phyloP scores from a whole-genome alignment of 2,329 filamentous ascomycete species.

The Clonostachys sp. region DNA sequence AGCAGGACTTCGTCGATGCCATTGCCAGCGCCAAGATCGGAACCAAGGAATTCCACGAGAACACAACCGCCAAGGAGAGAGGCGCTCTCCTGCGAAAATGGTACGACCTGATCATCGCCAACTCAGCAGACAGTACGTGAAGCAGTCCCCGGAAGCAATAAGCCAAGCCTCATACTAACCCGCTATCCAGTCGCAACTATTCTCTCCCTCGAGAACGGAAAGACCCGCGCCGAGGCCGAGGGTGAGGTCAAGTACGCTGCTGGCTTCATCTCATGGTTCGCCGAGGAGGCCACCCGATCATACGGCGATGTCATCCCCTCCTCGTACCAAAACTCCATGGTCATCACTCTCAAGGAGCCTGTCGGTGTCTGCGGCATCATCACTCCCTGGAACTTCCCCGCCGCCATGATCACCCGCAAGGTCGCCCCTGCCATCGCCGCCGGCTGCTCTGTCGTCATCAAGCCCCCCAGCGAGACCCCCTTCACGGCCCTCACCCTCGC shows the following conservation, averaged over 20 bases:
- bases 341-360: constrained; percentile 61
- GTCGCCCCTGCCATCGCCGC: constrained; percentile 52
- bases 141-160: not conserved
- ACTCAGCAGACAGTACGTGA: constrained; percentile 51
- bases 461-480: constrained; percentile 81
- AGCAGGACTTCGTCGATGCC: not conserved
- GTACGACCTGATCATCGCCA: constrained; percentile 63
- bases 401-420: constrained; percentile 17
- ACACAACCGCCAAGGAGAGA: not conserved
- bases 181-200: constrained; percentile 34
- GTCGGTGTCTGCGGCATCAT: constrained; percentile 11
- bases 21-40: not conserved
- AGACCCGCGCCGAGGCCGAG: constrained; percentile 56
- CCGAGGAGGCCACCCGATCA: constrained; percentile 48
- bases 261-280: constrained; percentile 60
- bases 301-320: constrained; percentile 60
- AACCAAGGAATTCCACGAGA: not conserved
- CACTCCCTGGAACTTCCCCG: constrained; percentile 50
- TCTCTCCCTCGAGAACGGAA: constrained; percentile 68
- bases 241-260: constrained; percentile 55
- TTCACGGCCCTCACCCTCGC: constrained; percentile 79
- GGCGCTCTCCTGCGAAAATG: constrained; percentile 54
- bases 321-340: constrained; percentile 51
- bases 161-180: not conserved
- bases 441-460: constrained; percentile 73